A percentile compares a stretch with the other conserved stretches of the same genome.
phyloP scores from a whole-genome alignment of 208 protist genomes.

The Trypanosoma scelopori region DNA sequence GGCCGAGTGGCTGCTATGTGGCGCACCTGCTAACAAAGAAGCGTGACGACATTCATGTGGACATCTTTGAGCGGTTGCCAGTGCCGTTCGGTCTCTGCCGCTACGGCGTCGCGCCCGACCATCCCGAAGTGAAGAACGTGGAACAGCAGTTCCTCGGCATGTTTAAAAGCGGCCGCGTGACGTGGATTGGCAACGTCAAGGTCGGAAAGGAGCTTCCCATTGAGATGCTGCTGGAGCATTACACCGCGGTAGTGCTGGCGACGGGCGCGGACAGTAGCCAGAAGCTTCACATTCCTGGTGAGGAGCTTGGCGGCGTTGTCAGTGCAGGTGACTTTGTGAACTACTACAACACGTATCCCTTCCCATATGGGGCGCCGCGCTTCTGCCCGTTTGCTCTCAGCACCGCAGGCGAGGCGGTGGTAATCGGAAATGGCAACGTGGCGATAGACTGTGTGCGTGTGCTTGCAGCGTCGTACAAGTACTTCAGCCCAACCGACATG shows the following conservation, averaged over 20 bases:
- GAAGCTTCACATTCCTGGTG: conserved; percentile 78
- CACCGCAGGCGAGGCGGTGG: conserved; percentile 39
- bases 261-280: conserved; percentile 85
- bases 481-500: conserved; percentile 92
- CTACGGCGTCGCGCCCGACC: conserved; percentile 97
- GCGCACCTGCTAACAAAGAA: conserved; percentile 88
- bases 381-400: conserved; percentile 75
- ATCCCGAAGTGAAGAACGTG: conserved; percentile 97
- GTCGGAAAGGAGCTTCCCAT: conserved; percentile 82
- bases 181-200: conserved; percentile 93
- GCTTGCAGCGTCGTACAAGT: conserved; percentile 65
- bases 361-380: conserved; percentile 71
- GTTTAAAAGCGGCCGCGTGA: conserved; percentile 69
- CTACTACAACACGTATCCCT: conserved; percentile 97
- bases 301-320: conserved; percentile 80
- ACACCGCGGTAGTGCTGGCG: conserved; percentile 93
- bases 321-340: conserved; percentile 90
- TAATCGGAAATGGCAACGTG: conserved; percentile 96
- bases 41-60: conserved; percentile 73
- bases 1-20: conserved; percentile 95
- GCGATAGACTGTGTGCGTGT: conserved; percentile 94
- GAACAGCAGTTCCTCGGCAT: conserved; percentile 88
- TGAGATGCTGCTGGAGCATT: conserved; percentile 68
- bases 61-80: conserved; percentile 93
- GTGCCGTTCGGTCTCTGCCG: conserved; percentile 96